Evolutionary conservation across 441 rosid genomes (phyloP).

Genomic region (Lepidium campestre): DNA sequence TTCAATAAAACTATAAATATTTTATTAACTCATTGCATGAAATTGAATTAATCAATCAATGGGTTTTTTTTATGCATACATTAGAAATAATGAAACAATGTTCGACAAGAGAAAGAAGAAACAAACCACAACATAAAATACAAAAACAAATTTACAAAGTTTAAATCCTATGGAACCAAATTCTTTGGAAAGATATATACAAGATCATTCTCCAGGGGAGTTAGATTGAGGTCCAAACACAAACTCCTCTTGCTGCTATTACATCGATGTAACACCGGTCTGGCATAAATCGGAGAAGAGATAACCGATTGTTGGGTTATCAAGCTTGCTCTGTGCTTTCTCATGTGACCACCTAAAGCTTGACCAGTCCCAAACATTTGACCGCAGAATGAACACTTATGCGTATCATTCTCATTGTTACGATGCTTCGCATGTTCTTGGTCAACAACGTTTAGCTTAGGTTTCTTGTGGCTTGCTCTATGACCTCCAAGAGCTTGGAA

Average conservation of each 20-base stretch:
- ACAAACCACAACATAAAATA: too few relatives aligned
- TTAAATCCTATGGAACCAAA: constrained; percentile 39
- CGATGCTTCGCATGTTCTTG: constrained; percentile 9
- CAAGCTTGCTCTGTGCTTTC: constrained; percentile 42
- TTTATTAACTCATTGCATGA: too few relatives aligned
- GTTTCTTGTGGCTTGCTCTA: constrained; percentile 65
- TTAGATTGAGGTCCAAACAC: constrained; percentile 61
- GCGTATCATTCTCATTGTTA: constrained; percentile 23
- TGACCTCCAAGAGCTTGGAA: constrained; percentile 78
- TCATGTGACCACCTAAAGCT: constrained; percentile 74
- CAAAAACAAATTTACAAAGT: too few relatives aligned
- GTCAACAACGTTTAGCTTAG: constrained; percentile 27
- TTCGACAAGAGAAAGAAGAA: too few relatives aligned
- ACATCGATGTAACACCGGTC: constrained; percentile 36
- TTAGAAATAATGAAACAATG: too few relatives aligned
- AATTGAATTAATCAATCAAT: too few relatives aligned
- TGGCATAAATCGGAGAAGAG: background rate
- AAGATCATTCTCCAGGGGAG: constrained; percentile 71
- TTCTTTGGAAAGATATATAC: constrained; percentile 43
- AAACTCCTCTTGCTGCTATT: constrained; percentile 39
- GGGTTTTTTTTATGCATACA: too few relatives aligned
- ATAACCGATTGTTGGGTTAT: constrained; percentile 13
- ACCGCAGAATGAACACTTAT: constrained; percentile 60
- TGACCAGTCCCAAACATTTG: constrained; percentile 58
- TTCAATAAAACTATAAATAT: too few relatives aligned